Evolutionary conservation across 148 eudicot species (phyloP), one percentile per base, ranked within the genome.

Genomic region (Salicornia ramosissima): DNA sequence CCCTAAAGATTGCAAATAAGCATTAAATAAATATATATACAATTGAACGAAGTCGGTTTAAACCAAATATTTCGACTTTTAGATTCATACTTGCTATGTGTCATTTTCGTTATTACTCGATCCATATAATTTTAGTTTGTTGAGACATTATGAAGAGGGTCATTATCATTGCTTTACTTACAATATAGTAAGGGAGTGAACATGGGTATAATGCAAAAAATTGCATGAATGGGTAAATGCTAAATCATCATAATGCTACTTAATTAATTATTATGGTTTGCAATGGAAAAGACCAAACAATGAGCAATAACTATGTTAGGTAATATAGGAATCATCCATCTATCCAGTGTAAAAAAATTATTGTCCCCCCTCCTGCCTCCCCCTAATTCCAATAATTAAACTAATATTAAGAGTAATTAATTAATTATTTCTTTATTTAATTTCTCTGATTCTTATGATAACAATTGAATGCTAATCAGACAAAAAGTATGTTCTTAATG

Each of bases 81-180:
- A n/a, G n/a, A n/a, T n/a, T n/a, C n/a, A n/a, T n/a, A n/a, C n/a
- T n/a, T n/a, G n/a, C n/a, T n/a, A n/a, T n/a, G n/a, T n/a, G n/a
- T 36, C 4, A 36, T 36, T 36, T 36, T 36, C 40, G 4, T 36
- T 36, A 36, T 36, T 36, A 8, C 40, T 8, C 8, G 4, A 3
- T 36, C 4, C 40, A 3, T 36, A 3, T 8, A 36, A 3, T 36
- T 3, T 3, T 36, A 36, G 40, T 36, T 36, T 36, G 40, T 73
- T 73, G 64, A 69, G 45, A 53, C 31, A 66, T 15, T 46, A 19
- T 30, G 26, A 55, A 42, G 34, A 11, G 71, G 45, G 77, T 67
- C 77, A 31, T 54, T 67, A 19, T 74, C 77, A 74, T 66, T 33
- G 45, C 19, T 66, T 33, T 31, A 5, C 47, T 65, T 55, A 45